These are phyloP conservation scores for Pseudogymnoascus sp. DNA, from an alignment of 2,329 filamentous ascomycete species.

Conservation along the genomic window DNA sequence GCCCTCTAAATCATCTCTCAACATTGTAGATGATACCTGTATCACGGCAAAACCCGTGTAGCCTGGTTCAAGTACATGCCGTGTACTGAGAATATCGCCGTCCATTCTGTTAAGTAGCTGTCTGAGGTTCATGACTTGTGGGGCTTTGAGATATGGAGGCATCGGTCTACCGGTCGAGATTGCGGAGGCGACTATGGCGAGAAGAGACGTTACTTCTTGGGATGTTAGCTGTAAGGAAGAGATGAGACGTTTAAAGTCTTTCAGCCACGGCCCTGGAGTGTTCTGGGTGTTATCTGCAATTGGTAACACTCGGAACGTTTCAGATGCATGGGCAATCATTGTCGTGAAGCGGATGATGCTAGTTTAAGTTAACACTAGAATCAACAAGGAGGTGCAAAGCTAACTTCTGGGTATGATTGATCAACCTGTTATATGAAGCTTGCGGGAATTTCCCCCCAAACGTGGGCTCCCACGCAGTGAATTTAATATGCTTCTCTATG, in stretches of 20 bases:
- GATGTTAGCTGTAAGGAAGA: no score
- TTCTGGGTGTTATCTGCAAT: no score
- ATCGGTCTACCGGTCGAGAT: no score
- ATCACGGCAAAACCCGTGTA: constrained; percentile 15
- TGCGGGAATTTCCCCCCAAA: constrained; percentile 29
- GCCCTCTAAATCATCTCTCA: no score
- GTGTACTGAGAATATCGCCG: constrained; percentile 12
- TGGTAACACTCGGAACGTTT: constrained; percentile 33
- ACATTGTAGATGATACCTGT: background rate
- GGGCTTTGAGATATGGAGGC: no score
- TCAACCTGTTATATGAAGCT: background rate
- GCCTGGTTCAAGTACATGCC: constrained; percentile 12
- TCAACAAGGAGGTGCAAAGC: background rate
- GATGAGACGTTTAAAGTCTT: no score
- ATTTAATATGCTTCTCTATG: constrained; percentile 52
- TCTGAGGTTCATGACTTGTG: background rate
- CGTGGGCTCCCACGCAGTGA: constrained; percentile 61
- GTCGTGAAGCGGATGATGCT: constrained; percentile 61
- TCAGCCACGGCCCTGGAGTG: no score
- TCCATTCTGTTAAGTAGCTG: constrained; percentile 12
- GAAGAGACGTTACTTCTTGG: no score
- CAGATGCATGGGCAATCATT: constrained; percentile 55
- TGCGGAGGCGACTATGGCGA: no score
- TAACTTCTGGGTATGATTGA: constrained; percentile 2
- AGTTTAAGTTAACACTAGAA: background rate